These are phyloP conservation scores for Saccharum spontaneum DNA, from an alignment of 176 grass and related monocot species.

Conservation along the genomic window DNA sequence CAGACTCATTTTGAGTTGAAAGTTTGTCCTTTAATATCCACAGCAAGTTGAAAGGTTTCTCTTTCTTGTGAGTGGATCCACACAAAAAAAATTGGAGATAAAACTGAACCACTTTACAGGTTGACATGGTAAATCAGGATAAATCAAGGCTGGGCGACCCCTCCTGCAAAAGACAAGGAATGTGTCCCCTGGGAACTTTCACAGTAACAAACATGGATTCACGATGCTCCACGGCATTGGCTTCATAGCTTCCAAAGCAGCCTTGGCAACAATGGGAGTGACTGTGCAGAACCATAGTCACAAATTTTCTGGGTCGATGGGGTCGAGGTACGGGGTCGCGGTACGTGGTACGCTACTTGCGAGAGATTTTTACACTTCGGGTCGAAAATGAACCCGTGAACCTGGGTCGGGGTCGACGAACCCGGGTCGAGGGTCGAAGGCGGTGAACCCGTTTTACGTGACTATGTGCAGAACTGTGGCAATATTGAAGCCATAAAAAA, in stretches of 20 bases:
- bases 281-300: neutral
- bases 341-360: no score
- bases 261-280: neutral
- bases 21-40: neutral
- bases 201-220: neutral
- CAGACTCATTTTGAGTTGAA: neutral
- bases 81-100: no score
- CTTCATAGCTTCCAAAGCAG: neutral
- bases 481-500: neutral
- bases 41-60: neutral
- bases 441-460: no score
- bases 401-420: no score
- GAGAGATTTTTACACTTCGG: no score
- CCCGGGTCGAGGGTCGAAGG: no score
- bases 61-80: neutral
- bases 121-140: neutral
- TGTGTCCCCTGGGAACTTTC: neutral
- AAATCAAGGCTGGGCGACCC: neutral
- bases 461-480: neutral
- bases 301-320: no score
- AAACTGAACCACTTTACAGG: neutral
- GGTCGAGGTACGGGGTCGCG: no score
- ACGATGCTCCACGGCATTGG: neutral
- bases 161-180: neutral
- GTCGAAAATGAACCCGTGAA: no score